Evolutionary conservation across 306 rosid genomes (phyloP).

Genomic region (Coriaria nepalensis): DNA sequence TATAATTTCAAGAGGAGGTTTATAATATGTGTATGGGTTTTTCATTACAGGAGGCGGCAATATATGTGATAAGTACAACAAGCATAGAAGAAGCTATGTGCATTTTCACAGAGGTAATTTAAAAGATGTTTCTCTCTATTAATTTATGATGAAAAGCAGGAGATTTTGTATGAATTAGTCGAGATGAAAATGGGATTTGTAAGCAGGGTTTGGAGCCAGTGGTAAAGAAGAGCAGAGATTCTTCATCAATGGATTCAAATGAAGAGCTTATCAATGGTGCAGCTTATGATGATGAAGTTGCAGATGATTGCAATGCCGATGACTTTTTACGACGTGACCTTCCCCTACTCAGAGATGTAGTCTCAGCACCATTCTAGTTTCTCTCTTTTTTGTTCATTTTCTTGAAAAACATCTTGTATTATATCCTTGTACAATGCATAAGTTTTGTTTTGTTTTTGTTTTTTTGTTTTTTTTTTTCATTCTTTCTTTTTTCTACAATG

Average conservation of each 20-base stretch:
- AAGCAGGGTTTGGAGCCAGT: constrained; percentile 59
- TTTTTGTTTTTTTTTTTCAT: no score
- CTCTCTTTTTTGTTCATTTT: no score
- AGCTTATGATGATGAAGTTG: background rate
- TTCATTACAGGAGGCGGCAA: constrained; percentile 41
- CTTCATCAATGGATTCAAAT: constrained; percentile 18
- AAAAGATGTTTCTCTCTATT: background rate
- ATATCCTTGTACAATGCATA: no score
- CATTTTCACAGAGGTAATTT: constrained; percentile 54
- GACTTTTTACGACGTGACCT: background rate
- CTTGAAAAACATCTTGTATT: no score
- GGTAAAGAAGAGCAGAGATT: constrained; percentile 21
- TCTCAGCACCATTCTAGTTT: constrained; percentile 51
- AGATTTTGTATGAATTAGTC: no score
- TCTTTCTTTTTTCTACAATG: no score
- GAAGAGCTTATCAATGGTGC: background rate
- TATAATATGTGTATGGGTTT: background rate
- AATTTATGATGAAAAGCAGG: no score
- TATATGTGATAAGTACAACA: constrained; percentile 34
- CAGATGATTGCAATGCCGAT: background rate
- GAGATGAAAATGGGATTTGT: background rate
- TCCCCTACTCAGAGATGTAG: constrained; percentile 25
- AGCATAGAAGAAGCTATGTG: constrained; percentile 51
- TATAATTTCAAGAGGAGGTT: background rate
- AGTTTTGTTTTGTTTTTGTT: no score